A percentile compares a stretch with the other conserved stretches of the same genome.
Evolutionary conservation across 1,284 basidiomycete species (phyloP).

Genomic region (Mixia osmundae): DNA sequence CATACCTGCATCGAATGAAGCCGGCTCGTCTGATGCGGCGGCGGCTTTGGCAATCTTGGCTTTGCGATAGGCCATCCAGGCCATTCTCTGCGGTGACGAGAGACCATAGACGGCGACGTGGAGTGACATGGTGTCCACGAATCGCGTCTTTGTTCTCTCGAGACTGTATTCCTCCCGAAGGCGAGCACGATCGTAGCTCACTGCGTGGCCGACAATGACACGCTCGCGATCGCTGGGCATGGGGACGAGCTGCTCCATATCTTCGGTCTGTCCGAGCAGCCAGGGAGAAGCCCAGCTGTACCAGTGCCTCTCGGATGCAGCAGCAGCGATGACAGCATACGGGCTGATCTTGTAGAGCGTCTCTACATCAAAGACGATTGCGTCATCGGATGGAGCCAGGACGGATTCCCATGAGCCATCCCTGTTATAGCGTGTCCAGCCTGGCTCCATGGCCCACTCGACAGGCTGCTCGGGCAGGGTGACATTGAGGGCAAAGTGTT

Average conservation of each 20-base stretch:
- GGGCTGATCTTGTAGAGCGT: slow-evolving; percentile 50
- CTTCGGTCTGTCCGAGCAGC: slow-evolving; percentile 43
- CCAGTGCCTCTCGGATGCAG: slow-evolving; percentile 61
- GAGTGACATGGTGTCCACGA: slow-evolving; percentile 82
- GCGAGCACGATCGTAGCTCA: slow-evolving; percentile 75
- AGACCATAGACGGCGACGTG: slow-evolving; percentile 89
- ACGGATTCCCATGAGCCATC: slow-evolving; percentile 23
- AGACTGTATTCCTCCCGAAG: slow-evolving; percentile 66
- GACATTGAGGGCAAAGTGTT: slow-evolving; percentile 32
- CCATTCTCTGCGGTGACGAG: slow-evolving; percentile 77
- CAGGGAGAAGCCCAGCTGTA: slow-evolving; percentile 93
- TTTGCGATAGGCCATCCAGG: slow-evolving; percentile 68
- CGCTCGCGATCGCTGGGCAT: slow-evolving; percentile 30
- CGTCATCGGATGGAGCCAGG: slow-evolving; percentile 29
- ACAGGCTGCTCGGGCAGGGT: slow-evolving; percentile 43
- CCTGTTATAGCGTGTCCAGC: slow-evolving; percentile 72
- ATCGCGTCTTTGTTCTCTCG: slow-evolving; percentile 45
- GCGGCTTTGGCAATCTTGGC: slow-evolving; percentile 20
- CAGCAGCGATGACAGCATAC: slow-evolving; percentile 74
- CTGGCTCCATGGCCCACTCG: slow-evolving; percentile 47
- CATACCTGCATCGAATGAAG: slow-evolving; percentile 1
- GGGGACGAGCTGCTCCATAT: slow-evolving; percentile 50
- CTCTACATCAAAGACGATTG: slow-evolving; percentile 82
- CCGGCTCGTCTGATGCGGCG: slow-evolving; percentile 2
- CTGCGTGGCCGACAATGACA: slow-evolving; percentile 77